Evolutionary conservation across 1,139 yeast genomes (phyloP), one percentile per base, ranked within the genome.

Genomic region (Tardiomyces digboiensis): DNA sequence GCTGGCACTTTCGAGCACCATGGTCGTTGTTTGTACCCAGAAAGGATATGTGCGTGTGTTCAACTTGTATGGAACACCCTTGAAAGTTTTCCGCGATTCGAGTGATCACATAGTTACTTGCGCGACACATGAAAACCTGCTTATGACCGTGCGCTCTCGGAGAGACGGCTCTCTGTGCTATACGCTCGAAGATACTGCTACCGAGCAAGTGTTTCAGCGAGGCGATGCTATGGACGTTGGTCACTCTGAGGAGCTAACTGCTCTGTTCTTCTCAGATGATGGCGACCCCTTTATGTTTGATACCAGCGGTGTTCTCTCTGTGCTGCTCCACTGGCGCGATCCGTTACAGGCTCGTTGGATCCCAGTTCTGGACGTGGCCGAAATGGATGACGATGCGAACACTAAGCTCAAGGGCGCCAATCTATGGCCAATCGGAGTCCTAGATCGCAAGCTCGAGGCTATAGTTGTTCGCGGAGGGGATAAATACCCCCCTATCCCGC

Each of bases 281-380:
- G 89, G 83, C 50, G 96, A 89, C 62, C 98, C 98, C 1, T 85
- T 93, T 52, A 62, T 89, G 18, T 85, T 82, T 45, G 88, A 89
- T 12, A 78, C 81, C 12, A 88, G 82, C 52, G 88, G 88, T 48
- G 74, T 82, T 2, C 68, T 91, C 39, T 63, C 84, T 36, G 75
- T 84, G 0, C 68, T 91, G 38, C 72, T 81, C 21, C 76, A 80
- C 51, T 89, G 97, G 97, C 72, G 96, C 56, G 56, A 53, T 12
- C 68, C 83, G 1, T 66, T 75, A 41, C 93, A 88, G 60, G 80
- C 95, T 2, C 73, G 79, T 53, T 91, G 97, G 97, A 71, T 86
- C 10, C 97, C 97, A 1, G 58, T 89, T n/a, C 67, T 89, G 46
- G 85, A 86, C 58, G 73, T 87, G 21, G 66, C 64, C 33, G 58